Base-by-base conservation (phyloP, 371 early-diverging fungal genomes). In the Capniomyces stellatus region DNA sequence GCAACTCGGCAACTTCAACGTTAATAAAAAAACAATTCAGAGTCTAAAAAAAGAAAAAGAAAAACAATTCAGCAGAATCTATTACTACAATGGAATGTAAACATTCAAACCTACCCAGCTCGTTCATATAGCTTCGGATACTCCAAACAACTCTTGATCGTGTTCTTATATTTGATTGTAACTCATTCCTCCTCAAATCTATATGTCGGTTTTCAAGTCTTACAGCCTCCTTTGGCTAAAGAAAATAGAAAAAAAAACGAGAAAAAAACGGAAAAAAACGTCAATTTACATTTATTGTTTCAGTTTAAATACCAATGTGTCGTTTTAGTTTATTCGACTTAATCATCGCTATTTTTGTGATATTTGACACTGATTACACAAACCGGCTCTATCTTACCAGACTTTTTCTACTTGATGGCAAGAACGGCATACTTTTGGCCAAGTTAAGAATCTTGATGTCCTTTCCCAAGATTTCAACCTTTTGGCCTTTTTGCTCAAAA, bases 201-300 rank as follows among this genome's bases (percentile, higher is more conserved):
- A 91, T 57, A 52, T 83, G 82, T 18, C 93, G 75, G 59, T 88
- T 72, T 40, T 77, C 78, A 6, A 89, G 66, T 25, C 91, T 74
- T 0, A 77, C 65, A 54, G 87, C 89, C 61, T 92, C 90, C 58
- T 75, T 78, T 12, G 86, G 85, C 79, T 81, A 72, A 46, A 15
- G 22, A 31, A 23, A 25, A 47, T 46, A 12, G 15, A 29, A 48
- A 18, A 22, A 29, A 10, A 46, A 29, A 40, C 3, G 27, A n/a
- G n/a, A n/a, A n/a, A n/a, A n/a, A n/a, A n/a, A n/a, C n/a, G n/a
- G n/a, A n/a, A n/a, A n/a, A n/a, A n/a, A n/a, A n/a, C n/a, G n/a
- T n/a, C n/a, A n/a, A n/a, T n/a, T n/a, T n/a, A n/a, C n/a, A n/a
- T n/a, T n/a, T n/a, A n/a, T n/a, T n/a, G n/a, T n/a, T n/a, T 35